Percentiles rank a stretch among this genome's conserved stretches.
phyloP scores from a whole-genome alignment of 108 stramenopile genomes.

The Craspedostauros australis region DNA sequence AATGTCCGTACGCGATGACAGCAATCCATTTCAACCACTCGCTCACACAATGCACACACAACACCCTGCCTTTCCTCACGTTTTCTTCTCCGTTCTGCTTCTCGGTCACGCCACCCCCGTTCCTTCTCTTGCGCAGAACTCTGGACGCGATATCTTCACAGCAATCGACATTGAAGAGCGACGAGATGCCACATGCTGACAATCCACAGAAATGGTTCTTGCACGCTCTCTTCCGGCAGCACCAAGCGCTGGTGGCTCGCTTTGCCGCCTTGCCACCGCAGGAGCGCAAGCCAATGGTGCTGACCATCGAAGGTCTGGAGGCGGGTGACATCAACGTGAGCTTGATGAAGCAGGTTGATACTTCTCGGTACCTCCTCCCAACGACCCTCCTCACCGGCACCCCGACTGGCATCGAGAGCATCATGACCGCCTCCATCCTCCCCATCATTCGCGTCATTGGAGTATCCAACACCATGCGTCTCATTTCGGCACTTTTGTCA shows the following conservation, averaged over 20 bases:
- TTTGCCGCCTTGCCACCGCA: slow-evolving; percentile 24
- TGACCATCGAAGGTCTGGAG: slow-evolving; percentile 33
- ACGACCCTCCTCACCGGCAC: slow-evolving; percentile 23
- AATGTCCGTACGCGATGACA: neutral
- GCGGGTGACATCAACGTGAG: slow-evolving; percentile 14
- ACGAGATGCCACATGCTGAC: slow-evolving; percentile 12
- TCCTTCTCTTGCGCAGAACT: slow-evolving; percentile 24
- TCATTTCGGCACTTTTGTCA: slow-evolving; percentile 68
- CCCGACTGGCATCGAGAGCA: slow-evolving; percentile 13
- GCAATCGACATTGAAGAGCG: slow-evolving; percentile 13
- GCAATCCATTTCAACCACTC: neutral
- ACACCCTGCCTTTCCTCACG: no score
- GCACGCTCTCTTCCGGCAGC: slow-evolving; percentile 27
- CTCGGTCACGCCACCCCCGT: neutral
- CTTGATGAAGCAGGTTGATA: slow-evolving; percentile 26
- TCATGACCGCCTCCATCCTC: slow-evolving; percentile 52
- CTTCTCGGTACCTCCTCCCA: slow-evolving; percentile 38
- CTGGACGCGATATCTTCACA: slow-evolving; percentile 35
- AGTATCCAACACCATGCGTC: slow-evolving; percentile 50
- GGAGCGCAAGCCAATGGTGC: slow-evolving; percentile 30
- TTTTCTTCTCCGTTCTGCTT: neutral
- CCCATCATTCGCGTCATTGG: slow-evolving; percentile 72
- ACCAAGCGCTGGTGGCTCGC: slow-evolving; percentile 22
- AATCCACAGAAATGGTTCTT: slow-evolving; percentile 37
- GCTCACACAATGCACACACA: no score